Evolutionary conservation across 1,284 basidiomycete species (phyloP), one percentile per base, ranked within the genome.

Genomic region (Puccinia brachypodii): DNA sequence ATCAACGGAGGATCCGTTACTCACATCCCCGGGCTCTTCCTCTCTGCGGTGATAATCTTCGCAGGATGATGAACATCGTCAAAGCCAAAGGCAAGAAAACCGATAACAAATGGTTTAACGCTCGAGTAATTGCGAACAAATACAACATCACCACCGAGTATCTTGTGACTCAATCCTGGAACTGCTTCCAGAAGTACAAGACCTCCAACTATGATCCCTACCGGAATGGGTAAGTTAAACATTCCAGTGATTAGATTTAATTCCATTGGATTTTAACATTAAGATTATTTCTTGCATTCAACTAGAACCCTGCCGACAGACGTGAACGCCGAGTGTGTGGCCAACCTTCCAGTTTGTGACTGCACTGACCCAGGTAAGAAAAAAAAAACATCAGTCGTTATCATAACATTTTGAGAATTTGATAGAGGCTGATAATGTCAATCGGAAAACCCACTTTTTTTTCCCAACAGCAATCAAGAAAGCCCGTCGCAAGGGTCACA

Each of bases 61-160:
- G 2, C 33, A 81, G 79, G 22, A 81, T 81, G 79, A 81, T 81
- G 79, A 81, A 81, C 58, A 81, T 81, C 33, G 79, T 81, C 31
- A 81, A 74, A 56, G 79, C 79, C 19, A 74, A 81, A 38, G 69
- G 69, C 2, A 81, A 66, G 25, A 81, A 81, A 31, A 81, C 79
- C 22, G 71, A 62, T 8, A 81, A 81, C 58, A 75, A 73, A 74
- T 81, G 79, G 79, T 56, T 33, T 44, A 81, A 81, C 60, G 79
- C 79, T 38, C 58, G 60, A 1, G 40, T 68, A n/a, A 81, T 81
- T 44, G 56, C 79, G 36, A 47, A 81, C 31, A 81, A 81, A 36
- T 81, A 74, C 47, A 60, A 60, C 44, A 72, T 81, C 62, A 64
- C 60, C 13, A 81, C 79, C 44, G 79, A 81, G 64, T 81, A 81